Conservation (phyloP, 1,284 basidiomycete species). For the Phlebopus sp. region DNA sequence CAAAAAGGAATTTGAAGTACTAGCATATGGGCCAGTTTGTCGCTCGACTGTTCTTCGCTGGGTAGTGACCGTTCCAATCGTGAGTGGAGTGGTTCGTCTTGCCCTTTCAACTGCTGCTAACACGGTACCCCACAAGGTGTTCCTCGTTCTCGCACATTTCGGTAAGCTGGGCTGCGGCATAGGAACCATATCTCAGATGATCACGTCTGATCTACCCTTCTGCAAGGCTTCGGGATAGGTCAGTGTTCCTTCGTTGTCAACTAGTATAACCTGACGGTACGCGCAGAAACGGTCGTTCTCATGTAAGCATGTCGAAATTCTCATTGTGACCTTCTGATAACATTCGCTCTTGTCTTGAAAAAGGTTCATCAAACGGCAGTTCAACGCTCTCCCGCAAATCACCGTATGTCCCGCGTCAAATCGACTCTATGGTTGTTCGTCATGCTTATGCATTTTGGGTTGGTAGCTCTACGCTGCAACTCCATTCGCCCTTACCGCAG, state of each 20-base stretch:
- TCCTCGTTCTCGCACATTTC: constrained; percentile 36
- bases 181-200: not conserved
- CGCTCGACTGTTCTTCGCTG: constrained; percentile 23
- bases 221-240: constrained; percentile 35
- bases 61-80: constrained; percentile 32
- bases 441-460: not conserved
- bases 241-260: constrained; percentile 5
- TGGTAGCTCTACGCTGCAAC: constrained; percentile 36
- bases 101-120: not conserved
- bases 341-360: not conserved
- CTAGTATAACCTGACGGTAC: not conserved
- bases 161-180: constrained; percentile 13
- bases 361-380: constrained; percentile 39
- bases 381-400: constrained; percentile 31
- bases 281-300: constrained; percentile 6
- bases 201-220: not conserved
- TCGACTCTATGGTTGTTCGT: not conserved
- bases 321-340: not conserved
- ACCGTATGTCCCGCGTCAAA: constrained; percentile 24
- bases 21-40: constrained; percentile 23
- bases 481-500: constrained; percentile 38
- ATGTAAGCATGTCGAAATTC: constrained; percentile 2
- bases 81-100: constrained; percentile 3
- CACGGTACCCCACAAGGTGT: not conserved
- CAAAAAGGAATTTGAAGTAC: not conserved